Base-by-base conservation (phyloP, 192 early-diverging fungal genomes). In the Lunasporangiospora selenospora region DNA sequence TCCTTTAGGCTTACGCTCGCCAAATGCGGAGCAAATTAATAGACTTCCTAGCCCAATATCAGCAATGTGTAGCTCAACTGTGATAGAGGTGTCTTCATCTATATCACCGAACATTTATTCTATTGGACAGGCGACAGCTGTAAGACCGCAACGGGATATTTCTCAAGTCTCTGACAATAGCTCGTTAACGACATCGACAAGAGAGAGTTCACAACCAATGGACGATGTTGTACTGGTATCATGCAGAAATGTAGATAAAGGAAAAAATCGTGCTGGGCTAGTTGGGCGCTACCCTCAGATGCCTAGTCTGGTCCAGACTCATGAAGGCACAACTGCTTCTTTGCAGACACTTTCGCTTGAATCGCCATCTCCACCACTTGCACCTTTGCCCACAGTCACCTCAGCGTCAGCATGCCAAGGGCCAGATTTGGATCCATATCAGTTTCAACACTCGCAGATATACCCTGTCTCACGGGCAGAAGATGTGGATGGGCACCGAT, bases 131-230 rank as follows among this genome's bases (percentile, higher is more conserved):
- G 9, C 36, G 4, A 24, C 51, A 39, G 21, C 23, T 16, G 19
- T 9, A 53, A 21, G 31, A 24, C n/a, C n/a, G n/a, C 51, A 19
- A 26, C 57, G 66, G 12, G 66, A 53, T 3, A 23, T 53, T 3
- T 67, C 65, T 19, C 21, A 57, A 32, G 46, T 36, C 10, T 67
- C 65, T 2, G 65, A 67, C 7, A 51, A 47, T 24, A 59, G 50
- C 39, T 67, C 65, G 11, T 52, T 48, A 0, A 43, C 64, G 37
- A 16, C 48, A 0, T 66, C 64, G 7, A 58, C 64, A 33, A 53
- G 49, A 8, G 64, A 66, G n/a, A 49, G 64, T 7, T 67, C 65
- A 10, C 50, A 67, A 26, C 42, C 50, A n/a, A n/a, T n/a, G n/a
- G 13, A 58, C 57, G 6, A 45, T 51, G 2, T 59, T 13, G 21